phyloP scores from a whole-genome alignment of 2,329 filamentous ascomycete genomes.

The Stagonosporopsis vannaccii region DNA sequence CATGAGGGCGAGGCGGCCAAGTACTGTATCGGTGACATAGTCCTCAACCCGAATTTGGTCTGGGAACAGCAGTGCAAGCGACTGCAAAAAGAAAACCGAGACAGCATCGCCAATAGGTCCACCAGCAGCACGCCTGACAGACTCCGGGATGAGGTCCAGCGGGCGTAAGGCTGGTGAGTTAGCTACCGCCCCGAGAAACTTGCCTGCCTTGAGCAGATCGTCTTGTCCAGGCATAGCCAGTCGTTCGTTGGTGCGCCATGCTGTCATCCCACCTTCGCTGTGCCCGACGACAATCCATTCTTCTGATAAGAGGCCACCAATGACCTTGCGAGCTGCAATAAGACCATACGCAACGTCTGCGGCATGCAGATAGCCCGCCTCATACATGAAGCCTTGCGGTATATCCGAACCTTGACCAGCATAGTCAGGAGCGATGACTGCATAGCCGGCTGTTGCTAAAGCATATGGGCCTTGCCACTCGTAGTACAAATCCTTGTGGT shows the following conservation, averaged over 20 bases:
- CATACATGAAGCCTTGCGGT: constrained; percentile 34
- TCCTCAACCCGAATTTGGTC: constrained; percentile 23
- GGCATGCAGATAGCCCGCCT: constrained; percentile 30
- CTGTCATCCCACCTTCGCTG: constrained; percentile 35
- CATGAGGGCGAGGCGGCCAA: constrained; percentile 23
- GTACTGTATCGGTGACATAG: constrained; percentile 26
- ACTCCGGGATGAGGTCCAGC: constrained; percentile 31
- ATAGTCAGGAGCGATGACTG: constrained; percentile 32
- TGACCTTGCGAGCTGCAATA: constrained; percentile 27
- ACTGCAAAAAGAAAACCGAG: constrained; percentile 30
- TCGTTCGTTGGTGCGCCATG: constrained; percentile 31
- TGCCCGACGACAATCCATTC: constrained; percentile 32
- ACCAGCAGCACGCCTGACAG: constrained; percentile 26
- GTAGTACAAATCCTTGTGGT: constrained; percentile 33
- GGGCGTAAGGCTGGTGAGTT: constrained; percentile 32
- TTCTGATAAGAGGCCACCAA: constrained; percentile 25
- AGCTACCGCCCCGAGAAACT: constrained; percentile 30
- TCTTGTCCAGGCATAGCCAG: constrained; percentile 30
- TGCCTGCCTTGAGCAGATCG: constrained; percentile 26
- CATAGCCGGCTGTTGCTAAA: constrained; percentile 28
- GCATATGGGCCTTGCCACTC: constrained; percentile 29
- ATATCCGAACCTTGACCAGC: constrained; percentile 29
- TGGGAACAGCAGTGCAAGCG: constrained; percentile 23
- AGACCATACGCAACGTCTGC: constrained; percentile 28
- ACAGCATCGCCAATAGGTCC: constrained; percentile 30